Percentiles rank a stretch among this genome's conserved stretches.
These are phyloP conservation scores for Starmera pachycereana DNA, from an alignment of 805 yeast species.

Conservation along the genomic window DNA sequence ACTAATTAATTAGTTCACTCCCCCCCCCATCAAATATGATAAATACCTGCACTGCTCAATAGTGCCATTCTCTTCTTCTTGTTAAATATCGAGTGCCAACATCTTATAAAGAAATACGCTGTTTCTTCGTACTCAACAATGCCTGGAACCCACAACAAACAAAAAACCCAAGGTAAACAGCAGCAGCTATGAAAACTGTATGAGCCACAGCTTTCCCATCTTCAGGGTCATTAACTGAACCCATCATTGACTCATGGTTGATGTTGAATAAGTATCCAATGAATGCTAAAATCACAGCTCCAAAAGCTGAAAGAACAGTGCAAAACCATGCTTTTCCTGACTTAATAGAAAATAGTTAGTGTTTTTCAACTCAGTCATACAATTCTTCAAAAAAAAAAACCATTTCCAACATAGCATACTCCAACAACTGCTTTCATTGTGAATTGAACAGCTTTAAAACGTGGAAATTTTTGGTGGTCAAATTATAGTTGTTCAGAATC, in stretches of 20 bases:
- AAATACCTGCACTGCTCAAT: background rate
- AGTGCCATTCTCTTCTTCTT: background rate
- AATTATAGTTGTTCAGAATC: no score
- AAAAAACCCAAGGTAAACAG: conserved; percentile 71
- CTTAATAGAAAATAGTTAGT: conserved; percentile 19
- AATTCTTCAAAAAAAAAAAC: no score
- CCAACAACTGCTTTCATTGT: background rate
- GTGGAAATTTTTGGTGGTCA: no score
- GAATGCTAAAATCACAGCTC: conserved; percentile 75
- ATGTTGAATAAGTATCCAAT: conserved; percentile 73
- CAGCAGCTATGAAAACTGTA: conserved; percentile 83
- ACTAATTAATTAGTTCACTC: no score
- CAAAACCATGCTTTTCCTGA: conserved; percentile 92
- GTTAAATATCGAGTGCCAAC: background rate
- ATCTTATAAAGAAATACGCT: conserved; percentile 41
- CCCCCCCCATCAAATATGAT: background rate
- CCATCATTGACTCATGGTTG: conserved; percentile 87
- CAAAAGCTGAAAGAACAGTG: conserved; percentile 87
- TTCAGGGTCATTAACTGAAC: conserved; percentile 82
- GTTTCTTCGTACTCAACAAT: conserved; percentile 48
- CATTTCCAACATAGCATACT: background rate
- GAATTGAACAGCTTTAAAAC: no score
- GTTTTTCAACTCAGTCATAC: no score
- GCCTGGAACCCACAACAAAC: conserved; percentile 88
- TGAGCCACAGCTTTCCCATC: conserved; percentile 91